Evolutionary conservation across 768 basidiomycete species (phyloP), one percentile per base, ranked within the genome.

Genomic region (Mycena filopes): DNA sequence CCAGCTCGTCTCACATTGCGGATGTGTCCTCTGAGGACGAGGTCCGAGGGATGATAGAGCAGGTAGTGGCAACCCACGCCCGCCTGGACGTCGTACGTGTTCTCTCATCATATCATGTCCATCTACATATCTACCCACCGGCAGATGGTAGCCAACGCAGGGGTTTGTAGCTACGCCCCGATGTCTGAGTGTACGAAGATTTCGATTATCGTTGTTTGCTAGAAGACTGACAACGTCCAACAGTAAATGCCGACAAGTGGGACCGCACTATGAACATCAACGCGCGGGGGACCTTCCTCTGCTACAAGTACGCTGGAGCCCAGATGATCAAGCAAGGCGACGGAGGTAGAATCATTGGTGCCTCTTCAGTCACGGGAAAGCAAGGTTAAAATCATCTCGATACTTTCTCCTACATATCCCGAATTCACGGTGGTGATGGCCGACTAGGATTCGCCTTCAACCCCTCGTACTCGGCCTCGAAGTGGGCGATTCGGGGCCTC

Each of bases 271-370:
- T 78, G 51, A 49, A 46, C 23, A 66, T 80, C 54, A 82, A 83
- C 51, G 73, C 71, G 0, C 69, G 75, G 4, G 77, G 78, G 3
- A 47, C 71, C 4, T 79, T 82, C 62, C 68, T 80, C n/a, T 79
- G 77, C 65, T 83, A 80, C 73, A 79, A 80, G 60, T 74, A 78
- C 28, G 81, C 81, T 6, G 80, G 76, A 5, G 16, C 58, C 20
- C 75, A 81, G 58, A 78, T 83, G 79, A 72, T 83, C 56, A 67
- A 70, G 42, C 82, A 80, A 67, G 80, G 81, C 0, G 67, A 66
- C 1, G 79, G 81, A 0, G 80, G 82, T 0, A 60, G 81, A 5
- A 79, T 82, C 1, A 74, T 83, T n/a, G 82, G 78, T 42, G 70
- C 72, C 0, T 68, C 66, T 31, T 72, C 68, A 0, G 21, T 67